Evolutionary conservation across 2,329 filamentous ascomycete genomes (phyloP), one percentile per base, ranked within the genome.

Genomic region (Acrocalymma vagum): DNA sequence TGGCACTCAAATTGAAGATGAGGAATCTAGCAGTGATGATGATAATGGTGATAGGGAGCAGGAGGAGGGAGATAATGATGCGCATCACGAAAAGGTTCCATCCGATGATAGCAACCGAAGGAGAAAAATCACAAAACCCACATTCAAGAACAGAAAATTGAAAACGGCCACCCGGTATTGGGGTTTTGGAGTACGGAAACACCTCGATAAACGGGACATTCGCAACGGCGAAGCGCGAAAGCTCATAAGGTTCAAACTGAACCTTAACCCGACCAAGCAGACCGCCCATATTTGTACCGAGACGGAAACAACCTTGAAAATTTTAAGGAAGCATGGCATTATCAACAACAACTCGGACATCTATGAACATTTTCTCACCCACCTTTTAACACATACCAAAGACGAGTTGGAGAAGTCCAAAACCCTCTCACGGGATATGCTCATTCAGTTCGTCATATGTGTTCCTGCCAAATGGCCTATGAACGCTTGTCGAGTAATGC

Each of bases 391-490:
- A 30, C 24, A 52, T 20, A 30, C 45, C 1, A 48, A 38, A 35
- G 18, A 35, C 11, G 23, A 51, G 15, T 42, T 52, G 7, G 25
- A 37, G 13, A 5, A 9, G 10, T 33, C n/a, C 7, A 29, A 26
- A 11, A 27, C 39, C n/a, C 32, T 52, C n/a, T 5, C 34, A 14
- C 9, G 34, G 3, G 27, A 45, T 14, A 27, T 29, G 13, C 11
- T 30, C 13, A 32, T 51, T 7, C 33, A 55, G 21, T 48, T 55
- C 29, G 38, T 54, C 15, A 21, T 56, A 11, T 56, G 50, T 41
- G 53, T 56, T 7, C 53, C 53, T 4, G 50, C 50, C n/a, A 51
- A 53, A 35, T 56, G 53, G 53, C 42, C 46, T 2, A 16, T 28
- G 3, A 50, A 45, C 14, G 53, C 30, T 26, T 54, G 34, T 38